Base-by-base conservation (phyloP, 1,284 basidiomycete species). In the Fomitiporia mediterranea region DNA sequence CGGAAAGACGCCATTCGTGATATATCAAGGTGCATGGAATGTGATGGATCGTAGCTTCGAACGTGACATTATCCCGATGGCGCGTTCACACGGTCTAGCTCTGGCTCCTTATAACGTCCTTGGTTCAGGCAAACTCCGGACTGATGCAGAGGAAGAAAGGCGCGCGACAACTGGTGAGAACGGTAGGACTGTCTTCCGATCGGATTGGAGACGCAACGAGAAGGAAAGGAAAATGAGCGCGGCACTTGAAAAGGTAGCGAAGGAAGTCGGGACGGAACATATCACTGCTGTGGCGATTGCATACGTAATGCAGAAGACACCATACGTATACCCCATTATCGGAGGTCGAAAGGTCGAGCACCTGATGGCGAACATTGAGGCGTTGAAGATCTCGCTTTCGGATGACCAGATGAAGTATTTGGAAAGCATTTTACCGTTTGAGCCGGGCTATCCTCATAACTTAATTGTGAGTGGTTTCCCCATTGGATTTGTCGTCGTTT, bases 51-150 rank as follows among this genome's bases (percentile, higher is more conserved):
- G 79, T 34, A 72, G 74, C 30, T 76, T 82, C 55, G 80, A 82
- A 67, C 69, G 78, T 6, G 79, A 80, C 3, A 80, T 81, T 55
- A 74, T 81, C 43, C 79, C 79, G 0, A 81, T 82, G 80, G 74
- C 73, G 2, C 72, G 74, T 15, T 63, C 67, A 15, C 69, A 76
- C 60, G 80, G 80, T 5, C 63, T 79, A 60, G 77, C 77, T 0
- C 66, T 83, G 0, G 73, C 74, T 0, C 77, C 79, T 0, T 83
- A 76, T 76, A 72, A 73, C 39, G 79, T 80, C 0, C 67, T 84
- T 11, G 79, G 71, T 0, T 69, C 62, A 0, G 79, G 79, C 0
- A 74, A 74, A 13, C 69, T 84, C 53, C 72, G 76, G 30, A 74
- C 74, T 0, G 77, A 80, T 54, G 76, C 66, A 6, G 76, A 79